Conservation (phyloP, 192 early-diverging fungal genomes). For the Thamnidium elegans region DNA sequence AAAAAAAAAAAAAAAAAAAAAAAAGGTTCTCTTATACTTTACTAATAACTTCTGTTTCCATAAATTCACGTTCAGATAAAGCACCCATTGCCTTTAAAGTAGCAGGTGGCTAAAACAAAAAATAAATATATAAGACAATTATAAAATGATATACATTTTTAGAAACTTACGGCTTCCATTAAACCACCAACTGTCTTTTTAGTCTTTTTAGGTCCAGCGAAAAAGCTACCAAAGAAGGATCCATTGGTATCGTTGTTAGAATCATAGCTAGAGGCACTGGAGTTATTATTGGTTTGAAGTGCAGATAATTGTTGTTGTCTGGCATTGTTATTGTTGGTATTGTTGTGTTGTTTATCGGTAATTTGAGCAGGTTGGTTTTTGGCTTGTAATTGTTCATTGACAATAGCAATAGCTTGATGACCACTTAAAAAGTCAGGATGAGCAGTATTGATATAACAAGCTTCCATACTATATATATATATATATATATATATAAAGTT, state of each 20-base stretch:
- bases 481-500: conserved; percentile 19
- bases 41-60: conserved; percentile 99
- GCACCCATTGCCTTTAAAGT: conserved; percentile 94
- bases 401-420: conserved; percentile 90
- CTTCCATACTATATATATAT: conserved; percentile 68
- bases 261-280: not conserved
- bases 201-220: conserved; percentile 71
- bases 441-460: conserved; percentile 96
- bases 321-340: not conserved
- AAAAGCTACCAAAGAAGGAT: conserved; percentile 97
- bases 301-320: conserved; percentile 19
- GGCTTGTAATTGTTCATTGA: conserved; percentile 65
- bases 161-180: conserved; percentile 63
- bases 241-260: conserved; percentile 41
- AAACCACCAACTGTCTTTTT: conserved; percentile 54
- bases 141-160: not conserved
- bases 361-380: conserved; percentile 26
- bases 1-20: no score
- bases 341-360: not conserved
- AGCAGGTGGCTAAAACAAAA: conserved; percentile 66
- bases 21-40: no score
- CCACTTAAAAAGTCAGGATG: conserved; percentile 99
- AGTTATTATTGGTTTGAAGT: conserved; percentile 15
- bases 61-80: conserved; percentile 93
- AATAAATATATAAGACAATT: conserved; percentile 5